A percentile compares a stretch with the other conserved stretches of the same genome.
Conservation (phyloP, 1,284 basidiomycete genomes). For the Vanrija sp. region DNA sequence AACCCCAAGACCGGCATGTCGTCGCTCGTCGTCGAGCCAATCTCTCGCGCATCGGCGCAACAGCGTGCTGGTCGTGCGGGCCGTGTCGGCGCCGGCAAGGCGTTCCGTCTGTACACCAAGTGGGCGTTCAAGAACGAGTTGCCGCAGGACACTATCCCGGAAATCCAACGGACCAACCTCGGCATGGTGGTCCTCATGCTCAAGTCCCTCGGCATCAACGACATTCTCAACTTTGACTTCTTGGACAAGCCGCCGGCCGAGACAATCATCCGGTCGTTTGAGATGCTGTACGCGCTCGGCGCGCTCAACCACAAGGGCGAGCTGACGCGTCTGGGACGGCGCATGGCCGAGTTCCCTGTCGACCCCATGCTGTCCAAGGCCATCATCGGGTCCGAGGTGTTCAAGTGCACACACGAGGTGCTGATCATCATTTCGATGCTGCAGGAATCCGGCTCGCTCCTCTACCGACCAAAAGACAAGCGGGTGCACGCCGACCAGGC, state of each 20-base stretch:
- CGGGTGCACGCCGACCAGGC: slow-evolving; percentile 93
- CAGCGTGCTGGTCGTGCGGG: slow-evolving; percentile 96
- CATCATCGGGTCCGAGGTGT: slow-evolving; percentile 91
- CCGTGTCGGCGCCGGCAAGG: slow-evolving; percentile 96
- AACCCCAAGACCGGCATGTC: slow-evolving; percentile 97
- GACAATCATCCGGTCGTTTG: slow-evolving; percentile 92
- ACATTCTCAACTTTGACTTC: slow-evolving; percentile 62
- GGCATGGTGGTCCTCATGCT: slow-evolving; percentile 57
- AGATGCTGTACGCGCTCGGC: slow-evolving; percentile 90
- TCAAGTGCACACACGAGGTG: slow-evolving; percentile 95
- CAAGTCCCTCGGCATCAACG: slow-evolving; percentile 62
- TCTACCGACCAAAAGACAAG: slow-evolving; percentile 97
- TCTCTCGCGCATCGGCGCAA: slow-evolving; percentile 93
- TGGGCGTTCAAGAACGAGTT: slow-evolving; percentile 62
- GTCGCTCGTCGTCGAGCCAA: slow-evolving; percentile 86
- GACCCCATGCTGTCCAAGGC: slow-evolving; percentile 97
- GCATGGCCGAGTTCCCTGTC: slow-evolving; percentile 99
- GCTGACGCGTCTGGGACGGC: slow-evolving; percentile 87
- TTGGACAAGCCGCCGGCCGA: slow-evolving; percentile 77
- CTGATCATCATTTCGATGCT: slow-evolving; percentile 98
- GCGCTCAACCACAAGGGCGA: slow-evolving; percentile 95
- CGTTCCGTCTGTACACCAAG: slow-evolving; percentile 76
- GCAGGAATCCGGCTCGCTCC: slow-evolving; percentile 87
- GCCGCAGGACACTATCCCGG: slow-evolving; percentile 59
- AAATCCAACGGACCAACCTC: slow-evolving; percentile 54